Base-by-base conservation (phyloP, 805 yeast genomes). In the Metschnikowia similis region DNA sequence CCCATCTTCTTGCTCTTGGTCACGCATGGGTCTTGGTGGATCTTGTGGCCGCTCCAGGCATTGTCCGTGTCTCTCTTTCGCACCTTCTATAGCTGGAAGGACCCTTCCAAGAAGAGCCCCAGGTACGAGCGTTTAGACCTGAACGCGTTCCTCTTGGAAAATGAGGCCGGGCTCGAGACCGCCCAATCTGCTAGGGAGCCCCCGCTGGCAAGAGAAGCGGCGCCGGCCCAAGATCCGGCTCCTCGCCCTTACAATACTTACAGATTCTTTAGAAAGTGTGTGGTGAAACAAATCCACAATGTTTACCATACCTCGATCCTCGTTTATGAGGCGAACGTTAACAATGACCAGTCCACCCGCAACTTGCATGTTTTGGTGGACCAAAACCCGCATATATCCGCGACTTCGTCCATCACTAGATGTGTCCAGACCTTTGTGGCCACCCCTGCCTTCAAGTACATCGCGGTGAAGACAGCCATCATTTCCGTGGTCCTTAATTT, bases 11-110 rank as follows among this genome's bases (percentile, higher is more conserved):
- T 85, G 48, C 67, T 84, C n/a, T 65, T 75, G 48, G 66, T 87
- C 14, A 89, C 96, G 0, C 96, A 89, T 61, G 86, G 90, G 2
- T 79, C 84, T 9, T 87, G 94, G 95, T 72, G 82, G 75, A 45
- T 79, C 10, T 71, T 87, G 41, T 84, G 89, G 86, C 92, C 91
- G 0, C 44, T 78, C 6, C 96, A 89, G 62, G 76, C 83, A 8
- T 8, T 75, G 0, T 50, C 65, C 2, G 72, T 85, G 38, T 81
- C 83, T 27, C 11, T 71, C 1, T 70, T 69, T 58, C 79, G 82
- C 55, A 70, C 81, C 3, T 34, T 60, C 11, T 61, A 58, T 41
- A 72, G 69, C 51, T 49, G 55, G 31, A 53, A 53, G 17, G 46
- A 27, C 27, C 27, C 32, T 14, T 53, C 60, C 4, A 45, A 32